These are phyloP conservation scores for Picea mariana DNA, from an alignment of 83 land plant species.

Conservation along the genomic window DNA sequence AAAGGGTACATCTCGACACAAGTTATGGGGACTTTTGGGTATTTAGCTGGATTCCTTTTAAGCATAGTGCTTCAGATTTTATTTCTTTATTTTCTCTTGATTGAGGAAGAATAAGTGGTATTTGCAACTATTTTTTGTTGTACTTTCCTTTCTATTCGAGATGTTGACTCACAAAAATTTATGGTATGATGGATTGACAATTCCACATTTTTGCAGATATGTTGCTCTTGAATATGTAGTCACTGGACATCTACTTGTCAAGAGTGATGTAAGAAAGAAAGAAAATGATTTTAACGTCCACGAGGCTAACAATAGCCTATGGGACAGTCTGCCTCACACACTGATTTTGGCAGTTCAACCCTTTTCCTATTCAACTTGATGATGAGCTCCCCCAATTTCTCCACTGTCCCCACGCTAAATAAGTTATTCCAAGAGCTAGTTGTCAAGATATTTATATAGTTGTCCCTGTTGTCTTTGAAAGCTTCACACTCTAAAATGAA, in stretches of 20 bases:
- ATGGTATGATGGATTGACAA: not conserved
- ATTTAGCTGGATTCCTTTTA: slow-evolving; percentile 12
- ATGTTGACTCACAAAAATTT: not conserved
- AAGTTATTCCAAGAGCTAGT: no score
- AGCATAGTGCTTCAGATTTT: not conserved
- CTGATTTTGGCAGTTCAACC: no score
- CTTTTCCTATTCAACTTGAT: no score
- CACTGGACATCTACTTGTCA: slow-evolving; percentile 76
- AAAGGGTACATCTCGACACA: slow-evolving; percentile 69
- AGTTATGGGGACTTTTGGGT: slow-evolving; percentile 91
- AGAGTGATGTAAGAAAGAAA: slow-evolving; percentile 76
- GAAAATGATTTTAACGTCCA: no score
- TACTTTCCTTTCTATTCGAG: not conserved
- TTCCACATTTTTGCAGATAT: slow-evolving; percentile 31
- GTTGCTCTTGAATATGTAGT: slow-evolving; percentile 79
- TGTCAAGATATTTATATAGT: no score
- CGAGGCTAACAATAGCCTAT: no score
- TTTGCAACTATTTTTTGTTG: not conserved
- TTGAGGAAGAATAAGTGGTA: not conserved
- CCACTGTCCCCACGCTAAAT: no score
- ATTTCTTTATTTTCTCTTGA: not conserved
- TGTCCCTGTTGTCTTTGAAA: no score
- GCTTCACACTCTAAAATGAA: no score
- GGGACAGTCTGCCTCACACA: no score
- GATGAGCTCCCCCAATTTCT: no score